phyloP scores from a whole-genome alignment of 139 green algal genomes.

The Monoraphidium neglectum region DNA sequence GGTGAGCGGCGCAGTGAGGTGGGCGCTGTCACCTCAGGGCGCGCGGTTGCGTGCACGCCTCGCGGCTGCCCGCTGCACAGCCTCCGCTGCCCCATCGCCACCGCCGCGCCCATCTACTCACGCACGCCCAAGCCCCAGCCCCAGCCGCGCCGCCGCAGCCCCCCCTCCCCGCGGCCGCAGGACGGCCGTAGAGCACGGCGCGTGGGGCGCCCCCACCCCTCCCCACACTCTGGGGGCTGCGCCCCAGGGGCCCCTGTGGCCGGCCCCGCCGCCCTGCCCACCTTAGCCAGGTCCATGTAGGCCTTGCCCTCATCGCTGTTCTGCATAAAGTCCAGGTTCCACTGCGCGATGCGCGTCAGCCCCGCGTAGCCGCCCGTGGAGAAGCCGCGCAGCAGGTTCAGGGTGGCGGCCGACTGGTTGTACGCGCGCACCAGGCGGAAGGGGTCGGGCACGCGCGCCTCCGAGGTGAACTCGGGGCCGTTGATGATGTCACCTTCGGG shows the following conservation, averaged over 20 bases:
- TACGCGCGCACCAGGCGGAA: slow-evolving; percentile 85
- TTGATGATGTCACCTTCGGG: slow-evolving; percentile 99
- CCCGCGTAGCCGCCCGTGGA: slow-evolving; percentile 92
- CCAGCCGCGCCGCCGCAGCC: too few relatives aligned
- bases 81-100: not conserved
- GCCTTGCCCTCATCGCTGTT: slow-evolving; percentile 79
- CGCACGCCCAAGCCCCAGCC: not conserved
- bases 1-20: too few relatives aligned
- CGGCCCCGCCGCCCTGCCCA: too few relatives aligned
- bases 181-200: too few relatives aligned
- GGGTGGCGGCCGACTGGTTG: slow-evolving; percentile 95
- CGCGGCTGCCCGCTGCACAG: too few relatives aligned
- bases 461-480: slow-evolving; percentile 84
- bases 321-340: slow-evolving; percentile 99
- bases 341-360: slow-evolving; percentile 89
- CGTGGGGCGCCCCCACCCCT: too few relatives aligned
- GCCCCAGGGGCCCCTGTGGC: too few relatives aligned
- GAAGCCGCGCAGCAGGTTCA: slow-evolving; percentile 98
- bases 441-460: slow-evolving; percentile 91
- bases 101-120: not conserved
- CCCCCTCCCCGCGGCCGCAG: too few relatives aligned
- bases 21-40: too few relatives aligned
- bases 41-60: too few relatives aligned
- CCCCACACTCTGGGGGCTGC: too few relatives aligned
- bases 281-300: slow-evolving; percentile 93